Base-by-base conservation (phyloP, 169 alveolate species). In the Plasmodium malariae region DNA sequence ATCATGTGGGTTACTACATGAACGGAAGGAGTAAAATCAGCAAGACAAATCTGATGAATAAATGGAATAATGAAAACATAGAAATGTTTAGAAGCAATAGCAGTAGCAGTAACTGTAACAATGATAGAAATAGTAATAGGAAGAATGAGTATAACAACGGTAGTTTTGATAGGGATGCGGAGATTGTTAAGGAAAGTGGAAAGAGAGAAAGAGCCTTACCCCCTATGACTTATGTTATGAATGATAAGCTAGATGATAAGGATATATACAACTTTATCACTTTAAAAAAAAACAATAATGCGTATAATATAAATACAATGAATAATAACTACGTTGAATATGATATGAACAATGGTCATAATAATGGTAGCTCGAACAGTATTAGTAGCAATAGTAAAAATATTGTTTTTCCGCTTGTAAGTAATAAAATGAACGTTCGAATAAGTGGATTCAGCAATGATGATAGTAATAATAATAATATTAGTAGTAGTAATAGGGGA, bases 321-420 rank as follows among this genome's bases (percentile, higher is more conserved):
- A 49, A 76, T 36, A 76, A 76, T 45, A 76, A 76, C 45, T 76
- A 76, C 26, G 63, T 63, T 9, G 89, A 76, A 76, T 76, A 76
- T 54, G 89, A 76, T 32, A 60, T 76, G 0, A 76, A 76, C 11
- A 76, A 76, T 76, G 40, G 40, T n/a, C 37, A 7, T 19, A 9
- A 45, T 45, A 45, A 3, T 45, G 28, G 30, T 7, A 17, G 21
- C 9, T 14, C 62, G 30, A 19, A 0, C 9, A n/a, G 40, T 32
- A 36, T 1, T 11, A 17, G 14, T 45, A 45, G 14, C 55, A 45
- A 45, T n/a, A 55, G 3, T 3, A 28, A 55, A 55, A 55, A 55
- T 55, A 3, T 6, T 40, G 5, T 40, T 40, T 40, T 9, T 40
- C 9, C 51, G 5, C n/a, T 6, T 40, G 9, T 9, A 9, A 40